These are phyloP conservation scores for Bipolaris oryzae DNA, from an alignment of 2,329 filamentous ascomycete genomes.

Conservation along the genomic window DNA sequence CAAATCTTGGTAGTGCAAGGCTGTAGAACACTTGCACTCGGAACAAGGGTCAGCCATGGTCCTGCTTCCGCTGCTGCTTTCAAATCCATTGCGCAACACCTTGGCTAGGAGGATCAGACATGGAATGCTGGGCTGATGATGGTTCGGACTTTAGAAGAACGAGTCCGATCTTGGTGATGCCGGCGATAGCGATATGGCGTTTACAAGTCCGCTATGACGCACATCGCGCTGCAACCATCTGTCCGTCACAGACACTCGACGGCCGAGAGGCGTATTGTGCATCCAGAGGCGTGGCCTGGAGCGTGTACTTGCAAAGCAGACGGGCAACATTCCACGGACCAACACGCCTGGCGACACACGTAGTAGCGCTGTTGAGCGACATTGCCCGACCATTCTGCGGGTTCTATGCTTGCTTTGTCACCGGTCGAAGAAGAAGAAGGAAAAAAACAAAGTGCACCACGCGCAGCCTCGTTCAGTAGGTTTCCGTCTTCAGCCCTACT, in stretches of 20 bases:
- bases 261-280: background rate
- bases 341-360: background rate
- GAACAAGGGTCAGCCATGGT: background rate
- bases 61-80: constrained; percentile 1
- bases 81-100: constrained; percentile 2
- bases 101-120: background rate
- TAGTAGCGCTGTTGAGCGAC: constrained; percentile 7
- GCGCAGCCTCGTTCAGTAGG: constrained; percentile 19
- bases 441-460: background rate
- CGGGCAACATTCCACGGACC: background rate
- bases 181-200: background rate
- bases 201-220: background rate
- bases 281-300: background rate
- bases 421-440: background rate
- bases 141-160: background rate
- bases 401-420: constrained; percentile 19
- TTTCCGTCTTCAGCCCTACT: constrained; percentile 17
- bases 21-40: background rate
- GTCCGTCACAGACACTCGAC: background rate
- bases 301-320: background rate
- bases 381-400: background rate
- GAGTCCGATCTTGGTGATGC: background rate
- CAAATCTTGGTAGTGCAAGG: constrained; percentile 5
- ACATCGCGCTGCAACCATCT: background rate
- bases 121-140: background rate